Evolutionary conservation across 768 basidiomycete genomes (phyloP).

Genomic region (Termitomyces sp.): DNA sequence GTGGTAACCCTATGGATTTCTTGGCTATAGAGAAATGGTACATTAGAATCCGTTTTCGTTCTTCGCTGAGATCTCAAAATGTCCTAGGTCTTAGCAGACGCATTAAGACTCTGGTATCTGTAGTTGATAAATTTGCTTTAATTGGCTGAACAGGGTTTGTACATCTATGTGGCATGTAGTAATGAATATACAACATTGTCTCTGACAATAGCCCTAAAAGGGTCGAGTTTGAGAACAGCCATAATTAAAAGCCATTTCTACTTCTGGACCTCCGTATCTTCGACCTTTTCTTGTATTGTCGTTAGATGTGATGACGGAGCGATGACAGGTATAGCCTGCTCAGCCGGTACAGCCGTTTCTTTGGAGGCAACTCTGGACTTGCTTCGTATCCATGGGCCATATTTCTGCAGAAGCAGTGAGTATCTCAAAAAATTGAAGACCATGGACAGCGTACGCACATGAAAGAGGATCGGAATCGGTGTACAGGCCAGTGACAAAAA

Average conservation of each 20-base stretch:
- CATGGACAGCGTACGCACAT: conserved; percentile 28
- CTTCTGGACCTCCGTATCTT: conserved; percentile 7
- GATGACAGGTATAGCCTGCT: not conserved
- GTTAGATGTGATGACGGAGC: conserved; percentile 6
- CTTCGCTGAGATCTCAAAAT: not conserved
- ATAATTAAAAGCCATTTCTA: not conserved
- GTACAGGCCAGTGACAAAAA: conserved; percentile 43
- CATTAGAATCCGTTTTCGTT: not conserved
- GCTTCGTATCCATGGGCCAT: conserved; percentile 42
- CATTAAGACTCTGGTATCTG: not conserved
- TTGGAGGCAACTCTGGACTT: conserved; percentile 41
- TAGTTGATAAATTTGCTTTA: not conserved
- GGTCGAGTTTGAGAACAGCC: not conserved
- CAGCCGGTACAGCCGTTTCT: conserved; percentile 18
- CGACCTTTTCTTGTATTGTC: conserved; percentile 13
- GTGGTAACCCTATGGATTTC: not conserved
- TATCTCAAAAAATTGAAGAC: not conserved
- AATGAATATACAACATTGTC: not conserved
- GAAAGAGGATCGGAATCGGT: conserved; percentile 54
- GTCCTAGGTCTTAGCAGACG: not conserved
- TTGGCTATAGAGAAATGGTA: not conserved
- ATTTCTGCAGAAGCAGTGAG: conserved; percentile 32
- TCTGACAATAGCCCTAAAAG: not conserved
- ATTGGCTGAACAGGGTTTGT: not conserved
- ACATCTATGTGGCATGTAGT: not conserved